Base-by-base conservation (phyloP, 202 grass and related monocot genomes). In the Digitaria exilis region DNA sequence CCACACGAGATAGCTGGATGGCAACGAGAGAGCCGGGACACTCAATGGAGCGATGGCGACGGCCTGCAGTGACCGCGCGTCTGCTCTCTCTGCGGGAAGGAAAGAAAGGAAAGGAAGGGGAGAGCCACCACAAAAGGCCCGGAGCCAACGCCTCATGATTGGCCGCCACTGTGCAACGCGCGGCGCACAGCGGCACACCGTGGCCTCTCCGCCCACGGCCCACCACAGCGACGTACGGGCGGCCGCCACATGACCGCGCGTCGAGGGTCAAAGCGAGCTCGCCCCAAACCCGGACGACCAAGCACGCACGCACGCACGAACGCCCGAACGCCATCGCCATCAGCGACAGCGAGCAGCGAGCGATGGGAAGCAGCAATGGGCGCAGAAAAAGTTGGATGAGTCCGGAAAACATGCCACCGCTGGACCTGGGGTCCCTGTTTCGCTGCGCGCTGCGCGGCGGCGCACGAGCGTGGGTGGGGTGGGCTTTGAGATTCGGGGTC, bases 271-370 rank as follows among this genome's bases (percentile, higher is more conserved):
- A 80, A 67, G 62, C 61, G 34, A 14, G 15, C 48, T 18, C 77
- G 77, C 62, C 77, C 21, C 46, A 80, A 68, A 74, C 14, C 63
- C 50, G 63, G 77, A 26, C 48, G 63, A 26, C 77, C 77, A 57
- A 1, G 31, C 71, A 26, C 31, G n/a, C n/a, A n/a, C n/a, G n/a
- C n/a, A n/a, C n/a, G n/a, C n/a, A n/a, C n/a, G 7, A 8, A 11
- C 69, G 44, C 44, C 25, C 5, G 9, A 18, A n/a, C 74, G 2
- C 45, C 76, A 3, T 65, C 76, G 61, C 48, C 62, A 6, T 76
- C 73, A 25, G 8, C 59, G 16, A 49, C n/a, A n/a, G n/a, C n/a
- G n/a, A n/a, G n/a, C n/a, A n/a, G n/a, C n/a, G n/a, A n/a, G n/a
- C n/a, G n/a, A n/a, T n/a, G n/a, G n/a, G n/a, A n/a, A n/a, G n/a